Conservation (phyloP, 1,284 basidiomycete genomes). For the Ustilago esculenta region DNA sequence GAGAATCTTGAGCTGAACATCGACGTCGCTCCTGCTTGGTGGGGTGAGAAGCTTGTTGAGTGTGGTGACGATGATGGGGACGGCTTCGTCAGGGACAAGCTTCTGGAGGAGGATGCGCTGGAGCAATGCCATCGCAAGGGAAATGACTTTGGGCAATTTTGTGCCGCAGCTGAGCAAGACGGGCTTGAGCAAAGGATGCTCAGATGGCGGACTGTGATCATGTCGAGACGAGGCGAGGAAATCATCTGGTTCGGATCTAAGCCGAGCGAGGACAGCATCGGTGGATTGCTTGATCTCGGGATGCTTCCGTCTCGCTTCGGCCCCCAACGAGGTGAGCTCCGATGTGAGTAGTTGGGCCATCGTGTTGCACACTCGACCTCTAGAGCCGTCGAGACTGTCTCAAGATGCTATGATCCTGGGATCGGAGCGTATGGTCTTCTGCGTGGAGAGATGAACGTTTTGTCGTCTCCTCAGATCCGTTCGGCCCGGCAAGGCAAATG, state of each 20-base stretch:
- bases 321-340: conserved; percentile 61
- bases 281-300: conserved; percentile 62
- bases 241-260: conserved; percentile 49
- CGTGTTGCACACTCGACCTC: not conserved
- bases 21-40: conserved; percentile 55
- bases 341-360: conserved; percentile 62
- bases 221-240: conserved; percentile 28
- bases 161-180: conserved; percentile 94
- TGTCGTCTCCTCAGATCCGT: too few species aligned
- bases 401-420: too few species aligned
- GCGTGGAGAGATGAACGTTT: too few species aligned
- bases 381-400: not conserved
- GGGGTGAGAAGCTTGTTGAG: conserved; percentile 56
- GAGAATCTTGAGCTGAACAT: conserved; percentile 65
- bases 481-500: too few species aligned
- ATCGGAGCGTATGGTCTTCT: too few species aligned
- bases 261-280: conserved; percentile 46
- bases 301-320: conserved; percentile 62
- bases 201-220: conserved; percentile 21
- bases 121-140: conserved; percentile 87
- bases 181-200: conserved; percentile 81
- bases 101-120: conserved; percentile 88
- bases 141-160: conserved; percentile 91
- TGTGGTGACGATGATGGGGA: conserved; percentile 40
- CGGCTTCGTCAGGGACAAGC: conserved; percentile 70